A percentile compares a stretch with the other conserved stretches of the same genome.
phyloP scores from a whole-genome alignment of 495 filamentous ascomycete species.

The Articulospora tetracladia region DNA sequence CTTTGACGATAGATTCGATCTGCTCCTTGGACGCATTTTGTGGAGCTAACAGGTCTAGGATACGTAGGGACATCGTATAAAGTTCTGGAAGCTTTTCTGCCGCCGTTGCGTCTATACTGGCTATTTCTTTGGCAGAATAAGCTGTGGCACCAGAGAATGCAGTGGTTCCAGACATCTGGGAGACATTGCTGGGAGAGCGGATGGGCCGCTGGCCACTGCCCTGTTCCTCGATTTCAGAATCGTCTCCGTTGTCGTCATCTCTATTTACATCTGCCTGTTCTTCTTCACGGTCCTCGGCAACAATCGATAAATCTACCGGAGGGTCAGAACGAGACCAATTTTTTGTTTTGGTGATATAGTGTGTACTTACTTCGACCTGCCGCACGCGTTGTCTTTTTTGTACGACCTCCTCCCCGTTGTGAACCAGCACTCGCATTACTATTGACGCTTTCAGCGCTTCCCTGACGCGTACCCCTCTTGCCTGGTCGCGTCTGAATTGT shows the following conservation, averaged over 20 bases:
- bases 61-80: slow-evolving; percentile 20
- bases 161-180: slow-evolving; percentile 40
- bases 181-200: slow-evolving; percentile 30
- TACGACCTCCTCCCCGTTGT: not conserved
- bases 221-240: slow-evolving; percentile 1
- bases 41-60: slow-evolving; percentile 32
- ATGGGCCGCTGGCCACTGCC: slow-evolving; percentile 1
- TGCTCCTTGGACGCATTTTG: slow-evolving; percentile 17
- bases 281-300: slow-evolving; percentile 28
- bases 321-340: slow-evolving; percentile 8
- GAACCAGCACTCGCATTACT: slow-evolving; percentile 12
- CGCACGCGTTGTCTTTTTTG: not conserved
- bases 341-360: not conserved
- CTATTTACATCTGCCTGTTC: slow-evolving; percentile 5
- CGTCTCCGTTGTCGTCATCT: slow-evolving; percentile 1
- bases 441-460: slow-evolving; percentile 28
- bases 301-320: slow-evolving; percentile 30
- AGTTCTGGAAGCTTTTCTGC: slow-evolving; percentile 32
- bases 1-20: slow-evolving; percentile 21
- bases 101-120: slow-evolving; percentile 28
- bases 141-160: slow-evolving; percentile 26
- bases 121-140: slow-evolving; percentile 30
- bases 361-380: slow-evolving; percentile 6
- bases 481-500: slow-evolving; percentile 4
- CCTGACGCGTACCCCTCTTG: slow-evolving; percentile 27